phyloP scores from a whole-genome alignment of 2,329 filamentous ascomycete species.

The Xenoacremonium recifei region DNA sequence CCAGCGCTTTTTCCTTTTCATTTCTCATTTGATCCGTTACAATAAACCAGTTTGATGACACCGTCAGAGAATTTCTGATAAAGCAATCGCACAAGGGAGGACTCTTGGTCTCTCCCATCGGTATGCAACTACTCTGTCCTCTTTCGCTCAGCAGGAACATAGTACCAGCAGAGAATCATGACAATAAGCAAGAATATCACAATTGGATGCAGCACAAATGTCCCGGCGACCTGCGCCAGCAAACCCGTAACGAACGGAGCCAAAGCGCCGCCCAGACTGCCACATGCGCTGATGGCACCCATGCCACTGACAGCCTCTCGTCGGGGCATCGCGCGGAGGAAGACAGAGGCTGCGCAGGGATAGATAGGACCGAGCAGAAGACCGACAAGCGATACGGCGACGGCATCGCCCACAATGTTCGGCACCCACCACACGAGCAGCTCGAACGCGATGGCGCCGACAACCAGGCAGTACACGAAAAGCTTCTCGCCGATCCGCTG shows the following conservation, averaged over 20 bases:
- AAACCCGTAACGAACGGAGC: conserved; percentile 66
- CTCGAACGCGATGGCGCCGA: conserved; percentile 65
- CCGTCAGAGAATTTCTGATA: too few species aligned
- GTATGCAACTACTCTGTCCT: conserved; percentile 52
- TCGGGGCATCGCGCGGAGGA: conserved; percentile 58
- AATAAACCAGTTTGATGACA: too few species aligned
- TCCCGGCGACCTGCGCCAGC: conserved; percentile 59
- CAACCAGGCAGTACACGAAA: conserved; percentile 63
- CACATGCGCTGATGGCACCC: conserved; percentile 67
- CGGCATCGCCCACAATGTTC: conserved; percentile 69
- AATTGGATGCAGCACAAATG: conserved; percentile 66
- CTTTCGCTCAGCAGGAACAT: conserved; percentile 57
- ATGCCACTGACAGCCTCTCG: conserved; percentile 62
- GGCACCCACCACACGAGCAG: conserved; percentile 77
- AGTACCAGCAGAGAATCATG: conserved; percentile 67
- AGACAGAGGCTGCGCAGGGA: conserved; percentile 66
- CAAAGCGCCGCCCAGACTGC: conserved; percentile 65
- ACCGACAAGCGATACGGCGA: conserved; percentile 68
- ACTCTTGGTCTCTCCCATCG: too few species aligned
- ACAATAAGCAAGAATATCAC: conserved; percentile 62
- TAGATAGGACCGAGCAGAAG: conserved; percentile 77
- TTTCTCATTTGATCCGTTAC: too few species aligned
- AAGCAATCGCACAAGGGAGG: too few species aligned
- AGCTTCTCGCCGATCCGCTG: conserved; percentile 67
- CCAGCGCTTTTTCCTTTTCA: not conserved